Evolutionary conservation across 2,329 filamentous ascomycete species (phyloP), one percentile per base, ranked within the genome.

Genomic region (Colletotrichum scovillei): DNA sequence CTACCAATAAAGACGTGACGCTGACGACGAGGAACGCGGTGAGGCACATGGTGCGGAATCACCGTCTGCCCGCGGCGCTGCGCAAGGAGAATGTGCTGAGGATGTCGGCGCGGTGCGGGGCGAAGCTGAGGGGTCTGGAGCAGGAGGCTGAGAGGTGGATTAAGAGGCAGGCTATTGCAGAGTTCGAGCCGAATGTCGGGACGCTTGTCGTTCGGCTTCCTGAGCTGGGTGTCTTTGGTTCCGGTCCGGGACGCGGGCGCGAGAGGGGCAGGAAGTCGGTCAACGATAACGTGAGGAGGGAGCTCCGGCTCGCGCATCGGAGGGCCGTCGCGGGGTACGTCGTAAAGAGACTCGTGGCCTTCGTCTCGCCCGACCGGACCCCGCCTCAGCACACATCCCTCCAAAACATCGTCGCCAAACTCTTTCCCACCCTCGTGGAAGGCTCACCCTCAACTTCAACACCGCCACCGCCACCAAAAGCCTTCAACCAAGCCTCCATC

Each of bases 1-100:
- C 86, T 55, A 98, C 95, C 1, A 99, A 99, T 79, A 82, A 86
- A 19, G 93, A 98, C 78, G 88, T 86, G 9, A 95, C 92, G 0
- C 83, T 97, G 72, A 98, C 97, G 0, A 83, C 88, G 57, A 90
- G 97, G 49, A 99, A 99, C 78, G 92, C 96, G 0, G 86, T 98
- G 49, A 90, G 96, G 38, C 85, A 93, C 80, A 81, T 97, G 56
- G 86, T 90, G 24, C 83, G 86, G 30, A 82, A 88, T 5, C 83
- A 92, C 71, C 78, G 81, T 3, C 84, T 98, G 4, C 96, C 97
- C 0, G 81, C 80, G 11, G 94, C 95, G 0, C 83, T 98, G 2
- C 90, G 90, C 74, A 91, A 91, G 67, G 84, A 88, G 0, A 86
- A 90, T 0, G 86, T 98, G 5, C 82, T 96, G 2, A 82, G 84